A percentile compares a stretch with the other conserved stretches of the same genome.
phyloP scores from a whole-genome alignment of 2,329 filamentous ascomycete genomes.

The Neodidymelliopsis sp. region DNA sequence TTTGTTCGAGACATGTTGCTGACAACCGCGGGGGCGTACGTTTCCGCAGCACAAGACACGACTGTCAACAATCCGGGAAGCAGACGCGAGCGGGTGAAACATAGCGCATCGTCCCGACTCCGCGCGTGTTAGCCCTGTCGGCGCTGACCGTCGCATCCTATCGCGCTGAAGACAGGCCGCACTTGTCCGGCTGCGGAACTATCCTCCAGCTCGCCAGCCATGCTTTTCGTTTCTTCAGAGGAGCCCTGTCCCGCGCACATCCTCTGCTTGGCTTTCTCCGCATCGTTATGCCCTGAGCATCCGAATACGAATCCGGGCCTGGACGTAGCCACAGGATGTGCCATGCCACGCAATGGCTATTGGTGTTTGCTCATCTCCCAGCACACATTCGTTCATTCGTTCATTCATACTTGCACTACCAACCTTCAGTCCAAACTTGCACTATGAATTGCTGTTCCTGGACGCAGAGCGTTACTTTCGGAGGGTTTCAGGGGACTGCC shows the following conservation, averaged over 20 bases:
- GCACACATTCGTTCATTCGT: not conserved
- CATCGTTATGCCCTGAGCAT: conserved; percentile 18
- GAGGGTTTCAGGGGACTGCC: conserved; percentile 31
- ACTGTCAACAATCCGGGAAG: conserved; percentile 19
- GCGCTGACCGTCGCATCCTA: conserved; percentile 20
- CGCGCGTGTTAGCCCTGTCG: conserved; percentile 33
- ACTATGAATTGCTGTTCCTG: conserved; percentile 25
- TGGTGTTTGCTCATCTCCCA: not conserved
- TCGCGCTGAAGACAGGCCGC: conserved; percentile 20
- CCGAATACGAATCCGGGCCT: conserved; percentile 26
- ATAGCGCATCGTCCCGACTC: conserved; percentile 46
- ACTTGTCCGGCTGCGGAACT: conserved; percentile 25
- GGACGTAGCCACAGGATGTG: conserved; percentile 19
- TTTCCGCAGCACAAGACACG: conserved; percentile 9
- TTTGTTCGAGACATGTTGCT: conserved; percentile 3
- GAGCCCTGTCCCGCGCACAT: conserved; percentile 23
- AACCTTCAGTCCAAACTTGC: too few relatives aligned
- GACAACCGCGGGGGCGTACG: conserved; percentile 17
- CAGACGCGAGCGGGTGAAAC: conserved; percentile 41
- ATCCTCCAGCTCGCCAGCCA: conserved; percentile 36
- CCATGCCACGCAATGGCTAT: conserved; percentile 14
- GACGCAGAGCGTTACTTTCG: conserved; percentile 18
- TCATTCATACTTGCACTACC: not conserved
- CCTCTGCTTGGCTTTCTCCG: conserved; percentile 29
- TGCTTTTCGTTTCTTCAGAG: conserved; percentile 25